Base-by-base conservation (phyloP, 139 green algal genomes). In the Limnomonas spitsbergensis region DNA sequence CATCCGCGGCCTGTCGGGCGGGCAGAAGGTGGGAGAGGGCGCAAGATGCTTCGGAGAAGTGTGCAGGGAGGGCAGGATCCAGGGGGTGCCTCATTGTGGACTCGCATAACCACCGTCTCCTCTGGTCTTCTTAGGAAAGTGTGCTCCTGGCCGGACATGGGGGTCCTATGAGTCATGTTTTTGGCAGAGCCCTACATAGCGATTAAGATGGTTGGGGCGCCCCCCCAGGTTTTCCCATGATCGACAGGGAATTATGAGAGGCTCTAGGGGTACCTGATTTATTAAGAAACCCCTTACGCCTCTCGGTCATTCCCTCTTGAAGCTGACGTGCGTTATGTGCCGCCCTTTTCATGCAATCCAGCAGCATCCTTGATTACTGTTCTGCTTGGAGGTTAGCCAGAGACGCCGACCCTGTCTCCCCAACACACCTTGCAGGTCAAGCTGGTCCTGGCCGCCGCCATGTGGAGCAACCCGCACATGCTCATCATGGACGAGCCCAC, bases 401-500 rank as follows among this genome's bases (percentile, higher is more conserved):
- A 6, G 42, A 54, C 6, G 42, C 7, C 7, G 9, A 54, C 9
- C 7, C 56, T 69, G 56, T 34, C 56, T 69, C 20, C 26, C 32
- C 14, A 61, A 61, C 20, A 61, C 47, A 35, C 7, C 4, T 32
- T 24, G 29, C 56, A 95, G 89, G 90, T 96, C 29, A 96, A 96
- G 90, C 82, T 96, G 47, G 92, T 97, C 78, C 81, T 91, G 31
- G 87, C 87, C 2, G 82, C 84, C 0, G 84, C 84, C 53, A 91
- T 92, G 84, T 96, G 91, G 91, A 88, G 91, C 68, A 90, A 90
- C 79, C 93, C 93, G 0, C 93, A 97, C 87, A 85, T 97, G 75
- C 80, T 97, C 26, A 87, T 96, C 56, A 89, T 97, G 88, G 93
- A 97, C 82, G 93, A 95, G 86, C 93, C 93, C 66, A 95, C 91